These are phyloP conservation scores for Middelhovenomyces tepae DNA, from an alignment of 805 yeast genomes.

Conservation along the genomic window DNA sequence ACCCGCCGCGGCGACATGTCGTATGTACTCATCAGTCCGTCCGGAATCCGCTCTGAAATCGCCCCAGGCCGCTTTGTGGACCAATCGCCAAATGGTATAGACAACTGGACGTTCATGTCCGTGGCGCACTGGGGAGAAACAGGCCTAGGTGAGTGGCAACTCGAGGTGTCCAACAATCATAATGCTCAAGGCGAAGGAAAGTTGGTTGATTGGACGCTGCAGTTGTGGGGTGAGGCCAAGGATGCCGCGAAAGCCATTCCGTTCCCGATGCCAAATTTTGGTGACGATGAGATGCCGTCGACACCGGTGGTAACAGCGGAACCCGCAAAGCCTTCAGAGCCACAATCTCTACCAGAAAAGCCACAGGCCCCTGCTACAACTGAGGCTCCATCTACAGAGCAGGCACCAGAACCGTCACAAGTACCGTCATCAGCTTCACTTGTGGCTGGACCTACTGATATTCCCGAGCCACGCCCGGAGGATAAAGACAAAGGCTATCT, in stretches of 20 bases:
- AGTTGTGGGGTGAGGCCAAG: conserved; percentile 70
- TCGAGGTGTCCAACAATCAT: conserved; percentile 45
- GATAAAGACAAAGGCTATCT: conserved; percentile 10
- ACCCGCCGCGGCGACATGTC: conserved; percentile 60
- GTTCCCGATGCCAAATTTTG: conserved; percentile 35
- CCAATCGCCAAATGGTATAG: conserved; percentile 46
- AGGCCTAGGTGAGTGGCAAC: conserved; percentile 75
- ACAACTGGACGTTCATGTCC: conserved; percentile 86
- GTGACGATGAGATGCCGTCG: conserved; percentile 35
- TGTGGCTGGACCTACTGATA: conserved; percentile 3
- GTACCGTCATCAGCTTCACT: conserved; percentile 1
- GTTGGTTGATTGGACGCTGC: conserved; percentile 65
- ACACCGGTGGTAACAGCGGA: conserved; percentile 24
- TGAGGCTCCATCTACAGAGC: conserved; percentile 9
- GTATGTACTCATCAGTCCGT: conserved; percentile 62
- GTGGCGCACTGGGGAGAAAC: conserved; percentile 97
- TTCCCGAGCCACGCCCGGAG: conserved; percentile 7
- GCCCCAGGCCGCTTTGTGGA: conserved; percentile 64
- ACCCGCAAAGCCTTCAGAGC: conserved; percentile 9
- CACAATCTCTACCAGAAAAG: conserved; percentile 7
- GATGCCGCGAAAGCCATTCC: conserved; percentile 55
- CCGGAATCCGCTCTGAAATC: conserved; percentile 61
- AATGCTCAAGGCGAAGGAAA: conserved; percentile 25
- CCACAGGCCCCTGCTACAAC: conserved; percentile 12
- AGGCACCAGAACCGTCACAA: conserved; percentile 5